Base-by-base conservation (phyloP, 179 eudicot genomes). In the Camellia oleifera region DNA sequence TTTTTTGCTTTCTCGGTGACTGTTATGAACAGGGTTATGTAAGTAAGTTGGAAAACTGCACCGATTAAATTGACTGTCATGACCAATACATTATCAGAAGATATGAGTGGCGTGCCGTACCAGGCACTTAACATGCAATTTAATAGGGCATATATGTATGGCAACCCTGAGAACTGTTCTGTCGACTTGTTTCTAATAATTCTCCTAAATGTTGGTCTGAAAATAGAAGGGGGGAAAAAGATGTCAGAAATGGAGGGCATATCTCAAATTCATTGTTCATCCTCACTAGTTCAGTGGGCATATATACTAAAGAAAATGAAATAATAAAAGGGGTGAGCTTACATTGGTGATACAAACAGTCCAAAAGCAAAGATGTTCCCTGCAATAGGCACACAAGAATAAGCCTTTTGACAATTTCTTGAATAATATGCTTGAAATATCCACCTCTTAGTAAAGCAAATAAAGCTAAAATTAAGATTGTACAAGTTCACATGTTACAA, bases 301-400 rank as follows among this genome's bases (percentile, higher is more conserved):
- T 32, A 32, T 72, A 32, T 69, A 76, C 50, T 46, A 64, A 72
- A 32, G 12, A 69, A 44, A 58, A 56, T 12, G n/a, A 20, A 15
- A 63, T 46, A 7, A 13, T 46, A 32, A 1, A 32, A 40, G 69
- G 72, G n/a, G 9, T 48, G 44, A 18, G 78, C 96, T 93, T 85
- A 93, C 97, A 92, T 89, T 62, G 97, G 96, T 44, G 97, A 93
- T 62, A 92, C 87, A 81, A 93, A 93, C 20, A 93, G 81, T 72
- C 94, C 97, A 32, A 90, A 83, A 73, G 97, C 97, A 82, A 91
- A 90, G 82, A 93, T 78, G 82, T 93, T 93, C 53, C 96, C 97
- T 93, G 91, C 87, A 91, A 75, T 63, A 78, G 32, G 52, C 20
- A 83, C 0, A 79, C 54, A 69, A 57, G 54, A 1, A 65, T 46